phyloP scores from a whole-genome alignment of 208 protist genomes.

The Leishmania gerbilli region DNA sequence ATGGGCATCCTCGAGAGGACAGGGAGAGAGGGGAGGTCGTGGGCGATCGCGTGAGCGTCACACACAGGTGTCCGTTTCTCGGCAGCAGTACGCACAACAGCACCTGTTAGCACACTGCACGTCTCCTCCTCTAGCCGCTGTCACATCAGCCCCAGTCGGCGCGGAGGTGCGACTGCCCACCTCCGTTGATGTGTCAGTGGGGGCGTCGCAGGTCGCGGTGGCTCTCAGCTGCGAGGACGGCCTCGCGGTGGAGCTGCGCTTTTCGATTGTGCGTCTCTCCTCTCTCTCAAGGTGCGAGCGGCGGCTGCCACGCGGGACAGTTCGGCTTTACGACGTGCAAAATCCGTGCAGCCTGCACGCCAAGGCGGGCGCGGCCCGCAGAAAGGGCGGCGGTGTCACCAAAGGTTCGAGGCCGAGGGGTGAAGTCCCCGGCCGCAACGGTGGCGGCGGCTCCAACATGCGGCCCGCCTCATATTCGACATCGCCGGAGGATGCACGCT shows the following conservation, averaged over 20 bases:
- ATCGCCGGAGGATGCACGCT: not conserved
- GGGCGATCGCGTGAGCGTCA: too few species aligned
- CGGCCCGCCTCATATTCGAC: not conserved
- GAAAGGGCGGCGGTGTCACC: not conserved
- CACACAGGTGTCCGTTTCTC: not conserved
- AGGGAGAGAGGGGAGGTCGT: not conserved
- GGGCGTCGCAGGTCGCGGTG: constrained; percentile 39
- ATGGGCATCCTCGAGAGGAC: not conserved
- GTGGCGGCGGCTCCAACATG: not conserved
- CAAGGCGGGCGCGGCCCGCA: too few species aligned
- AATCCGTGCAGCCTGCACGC: not conserved
- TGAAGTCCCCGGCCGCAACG: not conserved
- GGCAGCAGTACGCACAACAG: not conserved
- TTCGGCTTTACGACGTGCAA: constrained; percentile 21
- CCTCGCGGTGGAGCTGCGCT: constrained; percentile 66
- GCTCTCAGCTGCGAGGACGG: constrained; percentile 70
- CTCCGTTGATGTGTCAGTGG: constrained; percentile 68
- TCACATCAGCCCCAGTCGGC: not conserved
- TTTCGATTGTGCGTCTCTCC: constrained; percentile 26
- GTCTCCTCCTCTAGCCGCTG: not conserved
- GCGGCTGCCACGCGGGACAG: not conserved
- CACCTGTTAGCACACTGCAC: not conserved
- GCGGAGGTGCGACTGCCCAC: constrained; percentile 46
- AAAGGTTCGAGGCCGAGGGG: not conserved
- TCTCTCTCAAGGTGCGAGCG: constrained; percentile 20